Percentiles rank a stretch among this genome's conserved stretches.
phyloP scores from a whole-genome alignment of 2,329 filamentous ascomycete species.

The Elsinoe batatas region DNA sequence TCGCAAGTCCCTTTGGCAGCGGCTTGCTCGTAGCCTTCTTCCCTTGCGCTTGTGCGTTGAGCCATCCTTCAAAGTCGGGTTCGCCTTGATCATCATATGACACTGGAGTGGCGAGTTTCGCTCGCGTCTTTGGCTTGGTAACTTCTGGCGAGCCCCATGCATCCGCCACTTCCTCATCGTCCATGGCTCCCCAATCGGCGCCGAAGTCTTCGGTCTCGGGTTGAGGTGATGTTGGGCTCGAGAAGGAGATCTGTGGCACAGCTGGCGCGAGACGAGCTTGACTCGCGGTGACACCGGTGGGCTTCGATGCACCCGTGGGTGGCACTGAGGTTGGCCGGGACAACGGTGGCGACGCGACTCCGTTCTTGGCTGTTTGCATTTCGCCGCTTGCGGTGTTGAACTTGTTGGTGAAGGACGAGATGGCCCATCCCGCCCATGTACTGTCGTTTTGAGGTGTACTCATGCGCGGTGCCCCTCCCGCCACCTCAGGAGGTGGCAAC shows the following conservation, averaged over 20 bases:
- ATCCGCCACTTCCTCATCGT: constrained; percentile 46
- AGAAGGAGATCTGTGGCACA: constrained; percentile 22
- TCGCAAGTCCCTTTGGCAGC: constrained; percentile 74
- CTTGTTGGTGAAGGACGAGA: constrained; percentile 97
- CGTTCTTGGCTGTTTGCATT: constrained; percentile 55
- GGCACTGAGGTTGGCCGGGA: constrained; percentile 44
- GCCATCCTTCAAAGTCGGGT: constrained; percentile 91
- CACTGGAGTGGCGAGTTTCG: constrained; percentile 22
- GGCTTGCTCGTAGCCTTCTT: constrained; percentile 57
- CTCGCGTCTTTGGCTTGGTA: constrained; percentile 26
- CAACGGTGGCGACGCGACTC: constrained; percentile 45
- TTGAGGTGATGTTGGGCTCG: constrained; percentile 17
- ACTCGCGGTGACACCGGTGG: constrained; percentile 17
- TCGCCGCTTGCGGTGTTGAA: constrained; percentile 74
- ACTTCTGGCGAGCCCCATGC: constrained; percentile 39
- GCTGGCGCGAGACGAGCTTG: constrained; percentile 13
- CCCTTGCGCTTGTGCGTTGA: constrained; percentile 72
- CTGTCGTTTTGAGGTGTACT: constrained; percentile 62
- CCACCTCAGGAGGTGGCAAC: constrained; percentile 53
- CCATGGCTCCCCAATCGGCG: constrained; percentile 64
- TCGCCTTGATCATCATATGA: constrained; percentile 76
- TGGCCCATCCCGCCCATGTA: constrained; percentile 93
- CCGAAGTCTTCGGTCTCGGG: constrained; percentile 48
- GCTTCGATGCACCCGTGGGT: constrained; percentile 31
- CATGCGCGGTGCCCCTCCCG: constrained; percentile 56